Evolutionary conservation across 257 asterid genomes (phyloP).

Genomic region (Orobanche coerulescens): DNA sequence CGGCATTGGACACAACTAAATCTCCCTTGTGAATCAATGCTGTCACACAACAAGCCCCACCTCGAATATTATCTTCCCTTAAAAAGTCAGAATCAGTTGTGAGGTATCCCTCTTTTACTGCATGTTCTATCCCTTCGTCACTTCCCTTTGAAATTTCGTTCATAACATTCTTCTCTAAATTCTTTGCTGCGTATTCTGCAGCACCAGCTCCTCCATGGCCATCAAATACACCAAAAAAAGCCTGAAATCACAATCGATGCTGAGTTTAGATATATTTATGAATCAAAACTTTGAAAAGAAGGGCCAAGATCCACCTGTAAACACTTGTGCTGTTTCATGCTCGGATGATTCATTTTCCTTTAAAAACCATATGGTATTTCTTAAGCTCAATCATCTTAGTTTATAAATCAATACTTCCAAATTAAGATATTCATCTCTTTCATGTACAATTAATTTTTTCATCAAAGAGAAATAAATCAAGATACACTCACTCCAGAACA

Average conservation of each 20-base stretch:
- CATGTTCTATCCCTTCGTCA: constrained; percentile 23
- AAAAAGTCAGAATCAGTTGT: constrained; percentile 59
- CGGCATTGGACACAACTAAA: constrained; percentile 70
- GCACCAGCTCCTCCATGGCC: constrained; percentile 82
- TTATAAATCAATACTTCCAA: too few species aligned
- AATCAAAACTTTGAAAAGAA: too few species aligned
- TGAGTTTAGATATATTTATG: neutral
- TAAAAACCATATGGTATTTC: too few species aligned
- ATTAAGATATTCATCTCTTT: neutral
- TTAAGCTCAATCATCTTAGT: too few species aligned
- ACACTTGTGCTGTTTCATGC: too few species aligned
- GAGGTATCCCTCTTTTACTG: constrained; percentile 59
- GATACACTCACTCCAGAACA: neutral
- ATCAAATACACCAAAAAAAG: constrained; percentile 63
- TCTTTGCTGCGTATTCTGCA: constrained; percentile 60
- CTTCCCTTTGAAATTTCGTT: constrained; percentile 24
- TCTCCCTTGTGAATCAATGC: constrained; percentile 55
- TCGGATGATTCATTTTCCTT: too few species aligned
- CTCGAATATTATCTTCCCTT: constrained; percentile 37
- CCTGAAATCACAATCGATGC: constrained; percentile 24
- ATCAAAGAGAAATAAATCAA: too few species aligned
- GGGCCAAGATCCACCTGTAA: too few species aligned
- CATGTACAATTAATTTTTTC: neutral
- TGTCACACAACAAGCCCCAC: constrained; percentile 75
- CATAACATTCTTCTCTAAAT: constrained; percentile 38